These are phyloP conservation scores for Carex sylvatica DNA, from an alignment of 202 grass and related monocot genomes.

Conservation along the genomic window DNA sequence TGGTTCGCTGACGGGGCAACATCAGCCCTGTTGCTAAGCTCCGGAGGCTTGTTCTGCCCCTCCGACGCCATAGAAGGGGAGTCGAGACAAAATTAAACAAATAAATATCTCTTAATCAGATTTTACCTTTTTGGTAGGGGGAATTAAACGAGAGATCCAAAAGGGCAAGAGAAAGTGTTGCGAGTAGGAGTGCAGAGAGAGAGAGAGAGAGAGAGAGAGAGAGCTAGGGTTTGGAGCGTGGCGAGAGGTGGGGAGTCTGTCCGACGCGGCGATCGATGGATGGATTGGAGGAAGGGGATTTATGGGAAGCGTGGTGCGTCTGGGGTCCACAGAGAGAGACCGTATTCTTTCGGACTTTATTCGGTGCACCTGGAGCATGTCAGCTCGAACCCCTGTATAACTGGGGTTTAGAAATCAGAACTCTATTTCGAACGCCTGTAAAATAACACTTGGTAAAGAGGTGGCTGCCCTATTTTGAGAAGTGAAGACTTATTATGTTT, in stretches of 20 bases:
- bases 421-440: too few relatives aligned
- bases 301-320: not conserved
- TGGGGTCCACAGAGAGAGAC: not conserved
- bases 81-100: not conserved
- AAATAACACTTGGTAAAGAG: too few relatives aligned
- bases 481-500: too few relatives aligned
- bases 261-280: slow-evolving; percentile 35
- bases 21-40: slow-evolving; percentile 25
- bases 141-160: not conserved
- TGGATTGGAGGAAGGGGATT: slow-evolving; percentile 13
- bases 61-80: slow-evolving; percentile 51
- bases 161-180: slow-evolving; percentile 27
- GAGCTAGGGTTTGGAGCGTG: slow-evolving; percentile 55
- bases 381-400: not conserved
- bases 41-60: slow-evolving; percentile 63
- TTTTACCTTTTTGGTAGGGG: not conserved
- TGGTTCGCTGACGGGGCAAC: slow-evolving; percentile 26
- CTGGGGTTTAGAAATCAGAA: too few relatives aligned
- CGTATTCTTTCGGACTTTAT: not conserved
- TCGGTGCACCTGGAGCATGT: not conserved
- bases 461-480: too few relatives aligned
- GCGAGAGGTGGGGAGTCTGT: not conserved
- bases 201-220: slow-evolving; percentile 23
- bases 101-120: slow-evolving; percentile 27
- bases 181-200: slow-evolving; percentile 11